These are phyloP conservation scores for Backusella parvicylindrica DNA, from an alignment of 192 early-diverging fungal species.

Conservation along the genomic window DNA sequence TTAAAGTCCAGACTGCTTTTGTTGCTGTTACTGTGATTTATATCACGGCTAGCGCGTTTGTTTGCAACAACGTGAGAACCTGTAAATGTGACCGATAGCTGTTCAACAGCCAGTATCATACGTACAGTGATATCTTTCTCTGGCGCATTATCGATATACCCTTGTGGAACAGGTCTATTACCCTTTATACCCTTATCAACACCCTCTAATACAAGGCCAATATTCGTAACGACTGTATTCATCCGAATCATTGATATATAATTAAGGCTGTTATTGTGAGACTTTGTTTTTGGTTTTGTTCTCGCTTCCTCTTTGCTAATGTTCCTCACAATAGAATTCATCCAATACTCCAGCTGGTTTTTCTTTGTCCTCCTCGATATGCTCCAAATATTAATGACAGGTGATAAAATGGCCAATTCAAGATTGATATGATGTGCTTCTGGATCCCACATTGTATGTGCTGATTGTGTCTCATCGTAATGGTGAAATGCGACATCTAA, in stretches of 20 bases:
- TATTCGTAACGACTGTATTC: not conserved
- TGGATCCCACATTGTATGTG: not conserved
- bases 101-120: constrained; percentile 5
- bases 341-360: constrained; percentile 1
- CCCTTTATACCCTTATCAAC: constrained; percentile 11
- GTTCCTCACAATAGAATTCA: not conserved
- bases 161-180: not conserved
- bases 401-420: not conserved
- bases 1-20: not conserved
- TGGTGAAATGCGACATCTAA: not conserved
- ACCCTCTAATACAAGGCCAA: constrained; percentile 3
- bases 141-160: constrained; percentile 34
- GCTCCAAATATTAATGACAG: constrained; percentile 2
- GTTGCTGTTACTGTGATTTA: not conserved
- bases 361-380: no score
- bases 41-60: not conserved
- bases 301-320: not conserved
- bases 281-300: not conserved
- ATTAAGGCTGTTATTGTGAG: not conserved
- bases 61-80: constrained; percentile 1
- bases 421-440: not conserved
- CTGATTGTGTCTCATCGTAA: not conserved
- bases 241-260: not conserved
- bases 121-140: constrained; percentile 7
- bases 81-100: constrained; percentile 16